Evolutionary conservation across 2,329 filamentous ascomycete genomes (phyloP).

Genomic region (Capronia epimyces): DNA sequence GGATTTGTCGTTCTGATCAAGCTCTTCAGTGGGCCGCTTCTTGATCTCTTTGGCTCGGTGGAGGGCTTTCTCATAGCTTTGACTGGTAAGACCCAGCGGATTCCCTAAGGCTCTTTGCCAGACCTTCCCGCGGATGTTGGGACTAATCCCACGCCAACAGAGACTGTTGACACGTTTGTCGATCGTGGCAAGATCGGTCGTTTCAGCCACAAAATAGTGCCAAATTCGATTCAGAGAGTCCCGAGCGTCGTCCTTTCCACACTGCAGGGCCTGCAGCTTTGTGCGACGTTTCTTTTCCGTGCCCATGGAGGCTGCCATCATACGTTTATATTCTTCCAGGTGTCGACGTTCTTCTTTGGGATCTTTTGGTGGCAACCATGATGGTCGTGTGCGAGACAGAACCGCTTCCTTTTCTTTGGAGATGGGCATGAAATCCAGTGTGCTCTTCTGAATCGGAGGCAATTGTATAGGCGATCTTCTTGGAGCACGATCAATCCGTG

Average conservation of each 20-base stretch:
- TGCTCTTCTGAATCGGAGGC: slow-evolving; percentile 57
- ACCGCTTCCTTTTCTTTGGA: slow-evolving; percentile 63
- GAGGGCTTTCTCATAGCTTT: slow-evolving; percentile 54
- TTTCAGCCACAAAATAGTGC: slow-evolving; percentile 56
- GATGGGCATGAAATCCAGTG: slow-evolving; percentile 60
- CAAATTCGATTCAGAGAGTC: slow-evolving; percentile 55
- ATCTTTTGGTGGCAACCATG: slow-evolving; percentile 63
- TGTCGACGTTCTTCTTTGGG: slow-evolving; percentile 88
- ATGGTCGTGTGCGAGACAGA: slow-evolving; percentile 61
- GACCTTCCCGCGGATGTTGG: slow-evolving; percentile 51
- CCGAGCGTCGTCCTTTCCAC: slow-evolving; percentile 48
- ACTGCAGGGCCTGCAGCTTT: slow-evolving; percentile 44
- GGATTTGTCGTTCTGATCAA: slow-evolving; percentile 39
- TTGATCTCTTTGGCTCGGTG: slow-evolving; percentile 49
- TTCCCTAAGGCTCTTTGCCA: slow-evolving; percentile 59
- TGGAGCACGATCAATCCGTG: slow-evolving; percentile 41
- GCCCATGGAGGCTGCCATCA: slow-evolving; percentile 59
- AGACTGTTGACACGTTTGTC: slow-evolving; percentile 55
- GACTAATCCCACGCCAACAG: slow-evolving; percentile 60
- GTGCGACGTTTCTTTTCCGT: slow-evolving; percentile 51
- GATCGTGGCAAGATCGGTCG: slow-evolving; percentile 52
- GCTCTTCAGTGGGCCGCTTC: slow-evolving; percentile 35
- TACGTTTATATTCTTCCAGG: slow-evolving; percentile 63
- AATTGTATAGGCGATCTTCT: slow-evolving; percentile 47
- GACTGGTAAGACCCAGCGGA: slow-evolving; percentile 51